Conservation (phyloP, 2,329 filamentous ascomycete species). For the Diaporthe australafricana region DNA sequence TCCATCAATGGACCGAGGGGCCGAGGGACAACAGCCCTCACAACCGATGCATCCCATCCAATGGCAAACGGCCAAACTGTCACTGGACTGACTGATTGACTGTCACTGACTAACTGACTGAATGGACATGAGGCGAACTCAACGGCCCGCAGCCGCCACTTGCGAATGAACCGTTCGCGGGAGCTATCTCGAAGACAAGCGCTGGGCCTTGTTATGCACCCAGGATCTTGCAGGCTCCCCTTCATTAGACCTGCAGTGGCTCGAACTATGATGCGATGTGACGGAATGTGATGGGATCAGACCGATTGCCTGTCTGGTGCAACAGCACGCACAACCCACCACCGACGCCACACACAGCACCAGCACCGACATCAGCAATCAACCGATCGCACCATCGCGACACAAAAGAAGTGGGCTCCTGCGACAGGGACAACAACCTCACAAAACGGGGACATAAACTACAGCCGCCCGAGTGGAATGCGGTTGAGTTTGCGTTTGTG, state of each 20-base stretch:
- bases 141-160: conserved; percentile 17
- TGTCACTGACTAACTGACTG: no score
- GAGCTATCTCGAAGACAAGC: conserved; percentile 18
- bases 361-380: background rate
- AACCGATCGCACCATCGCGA: conserved; percentile 1
- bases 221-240: conserved; percentile 21
- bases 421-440: background rate
- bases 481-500: conserved; percentile 13
- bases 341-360: background rate
- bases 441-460: background rate
- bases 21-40: no score
- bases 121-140: background rate
- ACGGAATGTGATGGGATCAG: conserved; percentile 20
- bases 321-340: background rate
- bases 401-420: conserved; percentile 15
- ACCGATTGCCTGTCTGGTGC: conserved; percentile 14
- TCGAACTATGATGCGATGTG: conserved; percentile 18
- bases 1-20: no score
- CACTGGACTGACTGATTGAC: background rate
- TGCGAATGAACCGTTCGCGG: conserved; percentile 11
- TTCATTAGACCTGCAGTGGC: conserved; percentile 21
- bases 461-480: conserved; percentile 14
- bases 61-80: no score
- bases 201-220: conserved; percentile 3
- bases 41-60: no score